These are phyloP conservation scores for Cyclotella sp. DNA, from an alignment of 108 stramenopile genomes.

Conservation along the genomic window DNA sequence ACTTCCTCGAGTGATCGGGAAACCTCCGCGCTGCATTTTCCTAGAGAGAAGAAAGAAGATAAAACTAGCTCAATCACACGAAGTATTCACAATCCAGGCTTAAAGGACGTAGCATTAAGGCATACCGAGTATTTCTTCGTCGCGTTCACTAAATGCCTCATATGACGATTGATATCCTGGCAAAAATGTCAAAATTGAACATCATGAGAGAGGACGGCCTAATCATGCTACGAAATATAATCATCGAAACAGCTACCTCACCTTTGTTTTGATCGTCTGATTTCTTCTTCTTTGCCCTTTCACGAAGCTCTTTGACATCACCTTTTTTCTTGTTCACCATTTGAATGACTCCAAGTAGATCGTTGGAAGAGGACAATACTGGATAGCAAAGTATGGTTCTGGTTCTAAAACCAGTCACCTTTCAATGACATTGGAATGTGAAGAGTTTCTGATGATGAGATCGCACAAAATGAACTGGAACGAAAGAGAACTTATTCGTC, in stretches of 20 bases:
- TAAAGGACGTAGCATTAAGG: too few species aligned
- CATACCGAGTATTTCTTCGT: slow-evolving; percentile 50
- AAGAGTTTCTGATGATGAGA: not conserved
- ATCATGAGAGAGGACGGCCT: not conserved
- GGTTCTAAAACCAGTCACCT: slow-evolving; percentile 55
- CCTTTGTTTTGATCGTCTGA: slow-evolving; percentile 30
- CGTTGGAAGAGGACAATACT: slow-evolving; percentile 44
- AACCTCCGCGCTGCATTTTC: slow-evolving; percentile 51
- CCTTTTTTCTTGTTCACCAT: slow-evolving; percentile 66
- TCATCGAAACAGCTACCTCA: not conserved
- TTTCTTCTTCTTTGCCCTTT: slow-evolving; percentile 42
- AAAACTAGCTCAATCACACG: not conserved
- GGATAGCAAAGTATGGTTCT: slow-evolving; percentile 60
- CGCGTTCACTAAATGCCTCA: slow-evolving; percentile 40
- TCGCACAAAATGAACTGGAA: not conserved
- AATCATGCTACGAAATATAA: not conserved
- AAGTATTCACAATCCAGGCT: too few species aligned
- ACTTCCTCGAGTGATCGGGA: slow-evolving; percentile 48
- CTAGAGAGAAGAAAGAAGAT: not conserved
- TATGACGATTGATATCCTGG: slow-evolving; percentile 36
- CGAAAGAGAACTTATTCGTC: not conserved
- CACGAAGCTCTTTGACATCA: slow-evolving; percentile 37
- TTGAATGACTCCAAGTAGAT: slow-evolving; percentile 64
- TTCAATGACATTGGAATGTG: not conserved
- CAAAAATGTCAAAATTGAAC: not conserved